phyloP scores from a whole-genome alignment of 495 filamentous ascomycete species.

The Penicillium flavigenum region DNA sequence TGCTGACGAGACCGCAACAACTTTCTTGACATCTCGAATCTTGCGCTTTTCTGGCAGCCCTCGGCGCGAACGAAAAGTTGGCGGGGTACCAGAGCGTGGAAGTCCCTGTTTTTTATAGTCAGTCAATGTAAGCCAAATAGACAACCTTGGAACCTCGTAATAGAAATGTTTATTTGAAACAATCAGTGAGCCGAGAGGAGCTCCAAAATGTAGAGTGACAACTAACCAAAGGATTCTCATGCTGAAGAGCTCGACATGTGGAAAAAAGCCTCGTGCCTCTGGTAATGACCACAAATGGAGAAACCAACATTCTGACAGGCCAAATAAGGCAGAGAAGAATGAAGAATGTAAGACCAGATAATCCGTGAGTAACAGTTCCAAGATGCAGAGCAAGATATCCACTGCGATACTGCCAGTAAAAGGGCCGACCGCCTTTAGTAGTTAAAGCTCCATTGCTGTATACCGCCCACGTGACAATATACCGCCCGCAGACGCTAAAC shows the following conservation, averaged over 20 bases:
- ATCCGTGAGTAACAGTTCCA: conserved; percentile 3
- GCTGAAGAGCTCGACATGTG: conserved; percentile 58
- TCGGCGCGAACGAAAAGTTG: conserved; percentile 72
- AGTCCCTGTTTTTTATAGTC: conserved; percentile 59
- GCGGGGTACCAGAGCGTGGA: conserved; percentile 70
- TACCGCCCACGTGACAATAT: conserved; percentile 4
- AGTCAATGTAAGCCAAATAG: neutral
- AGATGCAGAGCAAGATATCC: conserved; percentile 6
- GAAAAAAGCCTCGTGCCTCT: conserved; percentile 56
- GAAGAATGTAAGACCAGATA: conserved; percentile 2
- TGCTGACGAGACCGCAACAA: conserved; percentile 89
- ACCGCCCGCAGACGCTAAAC: conserved; percentile 12
- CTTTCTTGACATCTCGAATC: conserved; percentile 79
- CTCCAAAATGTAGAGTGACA: neutral
- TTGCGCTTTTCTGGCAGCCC: conserved; percentile 77
- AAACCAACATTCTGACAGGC: conserved; percentile 9
- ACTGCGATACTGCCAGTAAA: conserved; percentile 7
- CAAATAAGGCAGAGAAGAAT: neutral
- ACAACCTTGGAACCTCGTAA: neutral
- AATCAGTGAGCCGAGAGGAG: neutral
- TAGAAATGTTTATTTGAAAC: neutral
- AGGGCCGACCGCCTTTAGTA: conserved; percentile 22
- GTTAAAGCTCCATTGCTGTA: neutral
- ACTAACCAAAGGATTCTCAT: conserved; percentile 89
- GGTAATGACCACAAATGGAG: neutral